Conservation (phyloP, 345 rosid genomes). For the Atalantia buxifolia region DNA sequence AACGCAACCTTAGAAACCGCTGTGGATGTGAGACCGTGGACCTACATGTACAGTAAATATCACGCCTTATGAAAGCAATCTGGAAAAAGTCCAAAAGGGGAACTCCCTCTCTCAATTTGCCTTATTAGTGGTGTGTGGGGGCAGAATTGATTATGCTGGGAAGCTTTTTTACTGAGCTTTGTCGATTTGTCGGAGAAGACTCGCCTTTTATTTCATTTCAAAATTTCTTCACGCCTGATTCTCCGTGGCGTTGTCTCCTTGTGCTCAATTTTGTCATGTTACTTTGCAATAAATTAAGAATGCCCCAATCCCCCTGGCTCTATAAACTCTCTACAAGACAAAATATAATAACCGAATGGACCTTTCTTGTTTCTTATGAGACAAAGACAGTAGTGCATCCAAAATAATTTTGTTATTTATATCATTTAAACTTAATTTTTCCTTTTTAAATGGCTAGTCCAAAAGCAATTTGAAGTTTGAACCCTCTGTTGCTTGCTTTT, state of each 20-base stretch:
- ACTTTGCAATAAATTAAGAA: constrained; percentile 6
- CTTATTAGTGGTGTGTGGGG: constrained; percentile 59
- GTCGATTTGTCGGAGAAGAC: constrained; percentile 51
- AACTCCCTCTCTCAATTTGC: constrained; percentile 40
- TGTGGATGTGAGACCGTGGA: constrained; percentile 8
- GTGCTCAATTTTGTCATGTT: constrained; percentile 27
- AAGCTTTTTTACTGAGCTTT: constrained; percentile 34
- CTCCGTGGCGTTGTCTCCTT: constrained; percentile 60
- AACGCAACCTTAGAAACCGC: not conserved
- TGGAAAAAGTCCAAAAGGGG: constrained; percentile 58
- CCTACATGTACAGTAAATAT: constrained; percentile 41
- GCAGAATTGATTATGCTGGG: constrained; percentile 55
- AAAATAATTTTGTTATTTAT: not conserved
- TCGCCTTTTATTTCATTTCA: constrained; percentile 16
- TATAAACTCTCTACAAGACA: constrained; percentile 26
- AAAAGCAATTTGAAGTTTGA: not conserved
- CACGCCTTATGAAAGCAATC: constrained; percentile 70
- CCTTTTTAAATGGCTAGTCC: not conserved
- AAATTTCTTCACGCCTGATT: constrained; percentile 48
- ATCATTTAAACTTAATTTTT: not conserved
- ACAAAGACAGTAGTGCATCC: constrained; percentile 11
- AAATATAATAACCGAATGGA: constrained; percentile 14
- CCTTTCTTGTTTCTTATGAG: constrained; percentile 23
- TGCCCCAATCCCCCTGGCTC: constrained; percentile 11
- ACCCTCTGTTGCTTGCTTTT: not conserved